These are phyloP conservation scores for Sphaerulina vaccinii DNA, from an alignment of 2,329 filamentous ascomycete genomes.

Conservation along the genomic window DNA sequence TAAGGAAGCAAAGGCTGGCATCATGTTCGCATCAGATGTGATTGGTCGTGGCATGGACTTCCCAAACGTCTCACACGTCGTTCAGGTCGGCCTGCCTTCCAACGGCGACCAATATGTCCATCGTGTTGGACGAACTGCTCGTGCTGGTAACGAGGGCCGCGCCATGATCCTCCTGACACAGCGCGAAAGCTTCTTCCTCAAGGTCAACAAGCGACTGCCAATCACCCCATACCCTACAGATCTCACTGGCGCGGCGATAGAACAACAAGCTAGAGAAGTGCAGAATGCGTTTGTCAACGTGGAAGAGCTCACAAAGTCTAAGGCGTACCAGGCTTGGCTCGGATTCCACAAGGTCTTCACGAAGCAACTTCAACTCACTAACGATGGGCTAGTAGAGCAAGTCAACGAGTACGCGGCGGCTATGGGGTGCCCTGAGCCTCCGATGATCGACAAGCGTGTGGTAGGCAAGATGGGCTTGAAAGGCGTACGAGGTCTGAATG, in stretches of 20 bases:
- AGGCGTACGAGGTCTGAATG: slow-evolving; percentile 44
- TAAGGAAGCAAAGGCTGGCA: slow-evolving; percentile 47
- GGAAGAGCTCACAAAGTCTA: slow-evolving; percentile 43
- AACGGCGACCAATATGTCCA: slow-evolving; percentile 72
- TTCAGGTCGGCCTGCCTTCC: slow-evolving; percentile 66
- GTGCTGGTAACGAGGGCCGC: slow-evolving; percentile 71
- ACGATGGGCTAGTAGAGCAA: slow-evolving; percentile 41
- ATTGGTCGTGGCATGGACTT: slow-evolving; percentile 97
- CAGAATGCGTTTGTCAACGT: slow-evolving; percentile 37
- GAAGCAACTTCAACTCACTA: slow-evolving; percentile 44
- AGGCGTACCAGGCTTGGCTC: slow-evolving; percentile 49
- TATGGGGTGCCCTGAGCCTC: slow-evolving; percentile 48
- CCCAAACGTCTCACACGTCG: slow-evolving; percentile 88
- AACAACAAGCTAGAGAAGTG: slow-evolving; percentile 26
- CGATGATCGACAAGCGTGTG: slow-evolving; percentile 46
- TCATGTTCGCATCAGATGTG: slow-evolving; percentile 63
- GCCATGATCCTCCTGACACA: slow-evolving; percentile 55
- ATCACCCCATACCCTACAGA: slow-evolving; percentile 51
- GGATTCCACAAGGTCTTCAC: slow-evolving; percentile 49
- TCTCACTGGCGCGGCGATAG: slow-evolving; percentile 38
- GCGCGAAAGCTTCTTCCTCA: slow-evolving; percentile 53
- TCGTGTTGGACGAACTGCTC: slow-evolving; percentile 86
- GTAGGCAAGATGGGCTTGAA: slow-evolving; percentile 52
- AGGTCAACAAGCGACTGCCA: slow-evolving; percentile 49
- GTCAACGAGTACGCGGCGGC: slow-evolving; percentile 46